A percentile compares a stretch with the other conserved stretches of the same genome.
Conservation (phyloP, 257 asterid species). For the Verbena officinalis region DNA sequence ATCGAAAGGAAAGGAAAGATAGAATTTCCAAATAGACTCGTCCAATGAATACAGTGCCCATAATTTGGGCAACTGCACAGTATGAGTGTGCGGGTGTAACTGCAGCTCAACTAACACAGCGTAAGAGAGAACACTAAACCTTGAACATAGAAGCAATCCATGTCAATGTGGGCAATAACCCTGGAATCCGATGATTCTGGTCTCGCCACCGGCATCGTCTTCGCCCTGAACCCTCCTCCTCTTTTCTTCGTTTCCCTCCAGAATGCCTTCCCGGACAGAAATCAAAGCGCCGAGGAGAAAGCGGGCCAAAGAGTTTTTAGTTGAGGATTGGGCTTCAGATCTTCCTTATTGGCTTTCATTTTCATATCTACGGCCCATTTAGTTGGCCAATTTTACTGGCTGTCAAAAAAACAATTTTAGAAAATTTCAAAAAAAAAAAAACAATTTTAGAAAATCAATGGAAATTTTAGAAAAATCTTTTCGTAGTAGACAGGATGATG, state of each 20-base stretch:
- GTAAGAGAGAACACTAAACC: constrained; percentile 43
- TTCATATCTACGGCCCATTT: too few relatives aligned
- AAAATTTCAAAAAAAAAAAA: too few relatives aligned
- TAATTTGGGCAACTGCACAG: neutral
- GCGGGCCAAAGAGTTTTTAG: neutral
- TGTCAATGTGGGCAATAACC: constrained; percentile 91
- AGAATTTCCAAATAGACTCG: neutral
- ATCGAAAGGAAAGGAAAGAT: neutral
- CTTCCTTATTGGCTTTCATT: too few relatives aligned
- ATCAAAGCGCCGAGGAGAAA: too few relatives aligned
- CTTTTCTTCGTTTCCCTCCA: constrained; percentile 25
- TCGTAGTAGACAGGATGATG: too few relatives aligned
- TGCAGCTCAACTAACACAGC: neutral
- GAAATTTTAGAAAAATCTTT: too few relatives aligned
- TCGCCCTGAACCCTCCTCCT: constrained; percentile 26
- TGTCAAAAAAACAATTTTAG: too few relatives aligned
- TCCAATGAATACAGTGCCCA: too few relatives aligned
- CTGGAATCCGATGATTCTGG: constrained; percentile 72
- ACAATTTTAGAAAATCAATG: too few relatives aligned
- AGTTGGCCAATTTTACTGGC: too few relatives aligned
- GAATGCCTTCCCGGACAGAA: neutral
- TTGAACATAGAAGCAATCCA: constrained; percentile 99
- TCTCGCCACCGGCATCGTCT: constrained; percentile 78
- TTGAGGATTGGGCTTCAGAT: too few relatives aligned
- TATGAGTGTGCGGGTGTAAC: too few relatives aligned